phyloP scores from a whole-genome alignment of 352 stramenopile genomes.

The Globisporangium iwayamae region DNA sequence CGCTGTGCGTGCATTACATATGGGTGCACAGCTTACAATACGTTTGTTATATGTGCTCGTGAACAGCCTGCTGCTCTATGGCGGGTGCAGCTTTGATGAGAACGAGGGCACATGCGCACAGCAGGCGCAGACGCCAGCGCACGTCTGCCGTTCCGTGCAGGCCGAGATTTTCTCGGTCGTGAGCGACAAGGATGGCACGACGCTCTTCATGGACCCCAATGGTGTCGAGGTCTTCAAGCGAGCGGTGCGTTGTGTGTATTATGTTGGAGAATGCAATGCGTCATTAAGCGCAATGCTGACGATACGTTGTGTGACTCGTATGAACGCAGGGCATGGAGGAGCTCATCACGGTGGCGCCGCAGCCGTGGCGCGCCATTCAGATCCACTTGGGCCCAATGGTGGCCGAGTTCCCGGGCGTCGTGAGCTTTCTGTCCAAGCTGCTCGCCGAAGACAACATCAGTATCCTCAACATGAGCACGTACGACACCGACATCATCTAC shows the following conservation, averaged over 20 bases:
- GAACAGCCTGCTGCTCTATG: slow-evolving; percentile 73
- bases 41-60: not conserved
- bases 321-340: slow-evolving; percentile 48
- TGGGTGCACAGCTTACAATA: not conserved
- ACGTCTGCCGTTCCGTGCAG: slow-evolving; percentile 75
- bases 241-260: slow-evolving; percentile 37
- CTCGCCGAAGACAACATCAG: slow-evolving; percentile 80
- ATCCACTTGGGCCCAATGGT: slow-evolving; percentile 86
- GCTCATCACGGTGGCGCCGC: slow-evolving; percentile 64
- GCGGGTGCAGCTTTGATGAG: slow-evolving; percentile 77
- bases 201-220: slow-evolving; percentile 82
- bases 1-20: not conserved
- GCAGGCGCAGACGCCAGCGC: slow-evolving; percentile 21
- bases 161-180: slow-evolving; percentile 86
- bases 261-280: too few relatives aligned
- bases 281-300: too few relatives aligned
- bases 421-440: slow-evolving; percentile 84
- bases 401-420: slow-evolving; percentile 77
- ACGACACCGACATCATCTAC: slow-evolving; percentile 88
- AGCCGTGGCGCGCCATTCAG: slow-evolving; percentile 78
- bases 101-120: slow-evolving; percentile 46
- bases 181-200: slow-evolving; percentile 68
- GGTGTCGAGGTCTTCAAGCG: slow-evolving; percentile 79
- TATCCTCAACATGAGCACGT: slow-evolving; percentile 91
- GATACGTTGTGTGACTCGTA: not conserved